Base-by-base conservation (phyloP, 768 basidiomycete genomes). In the Lactarius indigo region DNA sequence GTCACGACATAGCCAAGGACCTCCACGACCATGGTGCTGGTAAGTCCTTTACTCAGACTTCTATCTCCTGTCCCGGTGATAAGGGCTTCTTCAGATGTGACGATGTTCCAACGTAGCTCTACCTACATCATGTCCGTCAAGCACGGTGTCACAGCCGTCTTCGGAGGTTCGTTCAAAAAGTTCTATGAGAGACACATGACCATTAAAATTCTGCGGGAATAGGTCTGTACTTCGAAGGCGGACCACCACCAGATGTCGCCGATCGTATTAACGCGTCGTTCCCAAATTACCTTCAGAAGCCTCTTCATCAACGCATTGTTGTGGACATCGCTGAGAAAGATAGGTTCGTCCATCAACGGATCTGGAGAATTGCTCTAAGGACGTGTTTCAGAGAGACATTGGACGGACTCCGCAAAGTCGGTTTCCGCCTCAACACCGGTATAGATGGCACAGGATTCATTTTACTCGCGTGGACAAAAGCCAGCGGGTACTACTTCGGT, bases 401-500 rank as follows among this genome's bases (percentile, higher is more conserved):
- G 1, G 83, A 87, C 3, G 85, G 80, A 13, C 79, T 91, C 10
- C 76, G 79, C 47, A 78, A 78, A 66, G 78, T 78, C 3, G 88
- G 89, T 15, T 90, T 89, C 77, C 81, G 80, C 57, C 71, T 79
- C 9, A 84, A 80, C 47, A 70, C 73, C 5, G 87, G 87, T 7
- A 78, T 77, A 26, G 80, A 83, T 6, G 82, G 77, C n/a, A 76
- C 82, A 1, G 87, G 88, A 0, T 78, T 83, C 61, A 64, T 81
- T 4, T 73, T 82, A 31, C 74, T 83, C 26, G 81, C 79, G 12
- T 84, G 79, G 75, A 72, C 68, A 5, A 79, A 76, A 56, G 82
- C 75, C 1, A 85, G 86, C 47, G 86, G 90, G 7, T 90, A 87
- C 74, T 91, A 91, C 75, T 76, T 89, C 1, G 87, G 89, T 84